Conservation (phyloP, 2,329 filamentous ascomycete genomes). For the Talaromyces pinophilus region DNA sequence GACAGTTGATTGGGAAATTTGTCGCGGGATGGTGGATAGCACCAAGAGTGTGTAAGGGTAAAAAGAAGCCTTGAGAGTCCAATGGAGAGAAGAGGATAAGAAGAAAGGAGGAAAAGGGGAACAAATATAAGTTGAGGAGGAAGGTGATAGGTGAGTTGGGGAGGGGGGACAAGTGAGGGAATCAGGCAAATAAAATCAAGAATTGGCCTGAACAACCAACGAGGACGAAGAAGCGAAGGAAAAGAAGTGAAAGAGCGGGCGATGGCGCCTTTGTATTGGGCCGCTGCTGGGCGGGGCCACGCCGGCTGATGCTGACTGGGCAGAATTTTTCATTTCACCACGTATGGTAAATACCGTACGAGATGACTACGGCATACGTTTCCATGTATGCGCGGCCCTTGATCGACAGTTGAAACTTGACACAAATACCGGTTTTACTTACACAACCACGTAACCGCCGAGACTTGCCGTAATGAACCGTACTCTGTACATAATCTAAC, state of each 20-base stretch:
- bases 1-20: constrained; percentile 11
- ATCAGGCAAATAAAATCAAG: constrained; percentile 11
- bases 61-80: constrained; percentile 19
- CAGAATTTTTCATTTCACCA: constrained; percentile 21
- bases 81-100: constrained; percentile 20
- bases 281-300: constrained; percentile 26
- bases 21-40: constrained; percentile 27
- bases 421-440: background rate
- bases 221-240: constrained; percentile 45
- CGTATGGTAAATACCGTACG: constrained; percentile 3
- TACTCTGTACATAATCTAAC: background rate
- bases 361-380: background rate
- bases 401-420: constrained; percentile 1
- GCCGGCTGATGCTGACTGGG: constrained; percentile 26
- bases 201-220: constrained; percentile 38
- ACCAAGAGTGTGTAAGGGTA: constrained; percentile 25
- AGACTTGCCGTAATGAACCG: background rate
- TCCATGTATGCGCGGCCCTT: background rate
- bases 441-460: background rate
- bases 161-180: background rate
- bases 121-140: constrained; percentile 16
- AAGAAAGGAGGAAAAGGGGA: constrained; percentile 5
- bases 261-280: constrained; percentile 47
- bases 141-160: constrained; percentile 12
- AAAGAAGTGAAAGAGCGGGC: constrained; percentile 38